Percentiles rank a stretch among this genome's conserved stretches.
Evolutionary conservation across 352 stramenopile species (phyloP).

Genomic region (Phytophthora colocasiae): DNA sequence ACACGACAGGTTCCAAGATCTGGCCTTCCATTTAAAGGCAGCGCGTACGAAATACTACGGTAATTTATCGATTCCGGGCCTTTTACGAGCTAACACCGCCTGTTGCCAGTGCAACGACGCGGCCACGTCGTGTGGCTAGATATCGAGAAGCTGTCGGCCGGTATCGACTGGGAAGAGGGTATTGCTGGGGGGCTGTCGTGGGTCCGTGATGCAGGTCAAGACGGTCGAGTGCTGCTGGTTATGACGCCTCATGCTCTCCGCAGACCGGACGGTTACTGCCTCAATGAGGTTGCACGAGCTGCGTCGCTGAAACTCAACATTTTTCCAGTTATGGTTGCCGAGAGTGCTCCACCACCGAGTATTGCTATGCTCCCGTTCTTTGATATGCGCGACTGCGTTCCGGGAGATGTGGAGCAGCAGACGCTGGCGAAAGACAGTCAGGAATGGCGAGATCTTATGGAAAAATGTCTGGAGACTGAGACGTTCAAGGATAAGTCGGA

Average conservation of each 20-base stretch:
- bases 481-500: conserved; percentile 57
- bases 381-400: conserved; percentile 75
- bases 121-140: conserved; percentile 80
- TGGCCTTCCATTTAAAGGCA: conserved; percentile 77
- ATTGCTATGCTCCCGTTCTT: conserved; percentile 82
- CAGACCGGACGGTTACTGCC: conserved; percentile 76
- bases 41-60: conserved; percentile 40
- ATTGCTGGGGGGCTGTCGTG: conserved; percentile 69
- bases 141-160: conserved; percentile 69
- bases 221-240: conserved; percentile 76
- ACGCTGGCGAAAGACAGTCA: conserved; percentile 40
- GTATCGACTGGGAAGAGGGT: conserved; percentile 80
- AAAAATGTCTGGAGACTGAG: conserved; percentile 37
- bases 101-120: conserved; percentile 56
- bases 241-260: conserved; percentile 84
- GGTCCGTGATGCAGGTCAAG: conserved; percentile 73
- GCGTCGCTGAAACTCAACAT: conserved; percentile 67
- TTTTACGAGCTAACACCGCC: no score
- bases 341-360: conserved; percentile 70
- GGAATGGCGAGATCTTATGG: conserved; percentile 57
- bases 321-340: conserved; percentile 73
- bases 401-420: conserved; percentile 30
- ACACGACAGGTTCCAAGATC: conserved; percentile 74
- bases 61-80: neutral
- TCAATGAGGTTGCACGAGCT: conserved; percentile 81